A percentile compares a stretch with the other conserved stretches of the same genome.
Conservation (phyloP, 2,329 filamentous ascomycete genomes). For the Hymenoscyphus albidus region DNA sequence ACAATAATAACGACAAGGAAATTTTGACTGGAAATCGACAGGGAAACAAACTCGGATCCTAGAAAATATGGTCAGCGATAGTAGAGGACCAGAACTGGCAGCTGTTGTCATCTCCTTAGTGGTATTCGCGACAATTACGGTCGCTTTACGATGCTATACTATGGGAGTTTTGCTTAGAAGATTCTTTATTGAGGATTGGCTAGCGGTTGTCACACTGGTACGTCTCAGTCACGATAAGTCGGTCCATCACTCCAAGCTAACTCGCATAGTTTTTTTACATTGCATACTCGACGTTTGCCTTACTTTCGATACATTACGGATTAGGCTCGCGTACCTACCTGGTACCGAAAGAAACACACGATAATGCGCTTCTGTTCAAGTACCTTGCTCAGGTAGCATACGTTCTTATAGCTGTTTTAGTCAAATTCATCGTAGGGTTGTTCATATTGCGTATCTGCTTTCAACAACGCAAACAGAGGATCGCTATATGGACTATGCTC, state of each 20-base stretch:
- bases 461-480: conserved; percentile 32
- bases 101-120: conserved; percentile 31
- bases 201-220: conserved; percentile 43
- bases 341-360: conserved; percentile 14
- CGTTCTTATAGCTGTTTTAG: conserved; percentile 34
- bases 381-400: conserved; percentile 36
- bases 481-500: conserved; percentile 34
- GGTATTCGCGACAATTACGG: conserved; percentile 35
- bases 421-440: conserved; percentile 37
- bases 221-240: no score
- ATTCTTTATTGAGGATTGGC: conserved; percentile 44
- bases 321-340: conserved; percentile 17
- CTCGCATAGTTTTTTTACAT: conserved; percentile 15
- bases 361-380: conserved; percentile 17
- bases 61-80: conserved; percentile 8
- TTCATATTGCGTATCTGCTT: conserved; percentile 31
- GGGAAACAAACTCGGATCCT: not conserved
- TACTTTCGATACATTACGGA: conserved; percentile 17
- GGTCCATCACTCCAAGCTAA: not conserved
- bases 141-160: conserved; percentile 43
- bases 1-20: no score
- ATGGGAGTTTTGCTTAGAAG: conserved; percentile 42
- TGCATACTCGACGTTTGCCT: conserved; percentile 14
- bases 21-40: no score
- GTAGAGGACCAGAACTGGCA: conserved; percentile 15